phyloP scores from a whole-genome alignment of 2,329 filamentous ascomycete species.

The Ceratocystis cubensis region DNA sequence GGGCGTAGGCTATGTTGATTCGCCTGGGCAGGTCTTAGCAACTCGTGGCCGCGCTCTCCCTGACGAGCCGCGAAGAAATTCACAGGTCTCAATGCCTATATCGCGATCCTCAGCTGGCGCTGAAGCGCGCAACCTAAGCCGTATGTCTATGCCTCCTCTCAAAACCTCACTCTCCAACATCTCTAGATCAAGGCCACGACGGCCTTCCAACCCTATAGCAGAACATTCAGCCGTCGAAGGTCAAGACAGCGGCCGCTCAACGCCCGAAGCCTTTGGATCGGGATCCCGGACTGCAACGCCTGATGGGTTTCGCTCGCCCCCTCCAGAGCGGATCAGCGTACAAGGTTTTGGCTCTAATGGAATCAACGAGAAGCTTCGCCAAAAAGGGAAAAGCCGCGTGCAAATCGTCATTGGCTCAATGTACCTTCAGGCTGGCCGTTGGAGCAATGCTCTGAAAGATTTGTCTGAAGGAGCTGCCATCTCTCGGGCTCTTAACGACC shows the following conservation, averaged over 20 bases:
- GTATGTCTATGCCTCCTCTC: conserved; percentile 73
- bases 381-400: conserved; percentile 67
- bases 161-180: conserved; percentile 28
- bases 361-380: conserved; percentile 62
- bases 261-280: conserved; percentile 27
- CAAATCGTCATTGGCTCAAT: conserved; percentile 71
- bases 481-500: conserved; percentile 70
- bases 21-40: conserved; percentile 46
- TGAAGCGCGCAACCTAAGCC: conserved; percentile 43
- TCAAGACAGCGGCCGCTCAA: conserved; percentile 36
- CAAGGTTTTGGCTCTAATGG: conserved; percentile 61
- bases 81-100: conserved; percentile 38
- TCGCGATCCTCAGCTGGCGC: conserved; percentile 43
- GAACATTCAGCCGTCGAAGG: not conserved
- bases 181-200: conserved; percentile 23
- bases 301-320: conserved; percentile 38
- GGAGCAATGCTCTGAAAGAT: conserved; percentile 77
- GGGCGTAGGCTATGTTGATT: conserved; percentile 62
- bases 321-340: conserved; percentile 46
- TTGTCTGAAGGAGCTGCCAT: conserved; percentile 66
- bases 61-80: conserved; percentile 39
- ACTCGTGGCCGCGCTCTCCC: conserved; percentile 13
- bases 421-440: conserved; percentile 79
- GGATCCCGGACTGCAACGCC: conserved; percentile 31
- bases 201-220: conserved; percentile 40